Percentiles rank a stretch among this genome's conserved stretches.
Evolutionary conservation across 805 yeast genomes (phyloP).

Genomic region (Maudiozyma barnettii): DNA sequence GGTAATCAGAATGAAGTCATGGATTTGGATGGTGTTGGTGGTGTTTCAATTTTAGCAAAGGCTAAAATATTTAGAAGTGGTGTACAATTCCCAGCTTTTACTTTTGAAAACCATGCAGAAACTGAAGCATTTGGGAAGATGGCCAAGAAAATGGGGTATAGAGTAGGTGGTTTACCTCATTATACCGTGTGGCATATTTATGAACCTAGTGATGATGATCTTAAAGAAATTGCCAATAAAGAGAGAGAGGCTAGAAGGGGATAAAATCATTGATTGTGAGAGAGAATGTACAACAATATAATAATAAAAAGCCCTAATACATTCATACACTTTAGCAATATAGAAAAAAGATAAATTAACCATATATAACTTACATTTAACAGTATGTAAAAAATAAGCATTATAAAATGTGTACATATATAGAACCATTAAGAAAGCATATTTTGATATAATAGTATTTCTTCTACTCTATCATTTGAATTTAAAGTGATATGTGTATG

Average conservation of each 20-base stretch:
- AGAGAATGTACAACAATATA: too few species aligned
- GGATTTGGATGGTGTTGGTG: constrained; percentile 78
- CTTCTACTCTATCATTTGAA: too few species aligned
- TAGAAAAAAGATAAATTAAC: too few species aligned
- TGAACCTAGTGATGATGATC: constrained; percentile 81
- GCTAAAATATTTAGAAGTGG: constrained; percentile 71
- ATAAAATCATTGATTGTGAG: not conserved
- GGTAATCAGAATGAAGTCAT: constrained; percentile 58
- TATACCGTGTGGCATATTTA: constrained; percentile 86
- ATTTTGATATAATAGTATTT: too few species aligned
- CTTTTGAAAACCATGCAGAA: constrained; percentile 78
- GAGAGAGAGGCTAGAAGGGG: constrained; percentile 39
- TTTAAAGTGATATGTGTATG: not conserved
- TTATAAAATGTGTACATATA: too few species aligned
- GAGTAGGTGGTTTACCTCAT: constrained; percentile 83
- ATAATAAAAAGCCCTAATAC: too few species aligned
- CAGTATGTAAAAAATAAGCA: too few species aligned
- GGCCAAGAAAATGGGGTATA: constrained; percentile 68
- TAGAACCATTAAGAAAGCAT: too few species aligned
- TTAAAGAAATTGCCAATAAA: constrained; percentile 54
- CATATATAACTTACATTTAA: too few species aligned
- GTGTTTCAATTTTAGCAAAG: constrained; percentile 70
- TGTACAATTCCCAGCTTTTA: constrained; percentile 76
- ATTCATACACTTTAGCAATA: too few species aligned
- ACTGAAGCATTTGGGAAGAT: constrained; percentile 82